Conservation (phyloP, 1,139 yeast species). For the Taphrina sp. region DNA sequence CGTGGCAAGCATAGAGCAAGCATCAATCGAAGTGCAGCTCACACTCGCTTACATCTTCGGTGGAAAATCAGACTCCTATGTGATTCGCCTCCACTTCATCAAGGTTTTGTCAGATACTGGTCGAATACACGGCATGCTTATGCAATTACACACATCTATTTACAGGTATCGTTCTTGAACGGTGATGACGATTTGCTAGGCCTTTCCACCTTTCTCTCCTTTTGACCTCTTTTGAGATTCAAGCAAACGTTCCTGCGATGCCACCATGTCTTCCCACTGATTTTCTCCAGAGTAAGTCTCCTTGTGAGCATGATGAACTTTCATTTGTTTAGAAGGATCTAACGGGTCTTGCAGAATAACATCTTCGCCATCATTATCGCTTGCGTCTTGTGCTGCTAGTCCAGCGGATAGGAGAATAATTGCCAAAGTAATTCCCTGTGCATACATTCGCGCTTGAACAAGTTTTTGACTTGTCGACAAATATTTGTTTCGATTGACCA, state of each 20-base stretch:
- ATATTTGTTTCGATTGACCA: slow-evolving; percentile 71
- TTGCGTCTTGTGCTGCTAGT: slow-evolving; percentile 41
- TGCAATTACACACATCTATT: too few relatives aligned
- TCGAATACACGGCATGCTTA: too few relatives aligned
- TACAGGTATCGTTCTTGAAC: too few relatives aligned
- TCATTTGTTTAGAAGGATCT: slow-evolving; percentile 13
- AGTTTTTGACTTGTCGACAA: slow-evolving; percentile 80
- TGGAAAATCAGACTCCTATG: too few relatives aligned
- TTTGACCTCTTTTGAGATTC: slow-evolving; percentile 2
- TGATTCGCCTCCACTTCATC: too few relatives aligned
- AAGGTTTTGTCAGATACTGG: too few relatives aligned
- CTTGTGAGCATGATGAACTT: slow-evolving; percentile 20
- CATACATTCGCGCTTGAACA: slow-evolving; percentile 92
- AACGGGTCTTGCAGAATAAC: slow-evolving; percentile 30
- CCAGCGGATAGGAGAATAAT: slow-evolving; percentile 64
- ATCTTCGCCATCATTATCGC: slow-evolving; percentile 24
- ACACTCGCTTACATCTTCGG: too few relatives aligned
- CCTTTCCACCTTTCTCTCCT: too few relatives aligned
- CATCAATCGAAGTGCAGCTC: too few relatives aligned
- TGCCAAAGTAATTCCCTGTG: slow-evolving; percentile 51
- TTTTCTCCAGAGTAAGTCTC: slow-evolving; percentile 34
- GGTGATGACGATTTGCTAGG: too few relatives aligned
- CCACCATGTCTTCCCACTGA: slow-evolving; percentile 13
- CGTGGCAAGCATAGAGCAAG: too few relatives aligned
- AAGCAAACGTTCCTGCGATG: slow-evolving; percentile 26